phyloP scores from a whole-genome alignment of 2,329 filamentous ascomycete species.

The Aspergillus tamarii region DNA sequence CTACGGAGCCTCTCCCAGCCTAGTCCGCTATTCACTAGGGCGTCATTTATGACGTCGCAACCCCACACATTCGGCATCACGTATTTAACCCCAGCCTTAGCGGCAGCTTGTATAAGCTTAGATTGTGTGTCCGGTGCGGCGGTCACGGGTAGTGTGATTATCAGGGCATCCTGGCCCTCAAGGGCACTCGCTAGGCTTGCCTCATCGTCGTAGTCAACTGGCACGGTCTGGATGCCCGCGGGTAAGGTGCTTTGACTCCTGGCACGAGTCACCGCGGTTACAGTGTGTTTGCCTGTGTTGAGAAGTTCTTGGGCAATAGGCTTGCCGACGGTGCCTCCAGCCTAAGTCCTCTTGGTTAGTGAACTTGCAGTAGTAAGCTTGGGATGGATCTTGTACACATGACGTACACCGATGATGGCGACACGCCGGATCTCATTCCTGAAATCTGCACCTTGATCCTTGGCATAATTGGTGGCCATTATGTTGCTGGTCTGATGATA shows the following conservation, averaged over 20 bases:
- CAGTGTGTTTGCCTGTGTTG: slow-evolving; percentile 51
- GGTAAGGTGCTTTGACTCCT: slow-evolving; percentile 6
- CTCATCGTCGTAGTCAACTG: slow-evolving; percentile 11
- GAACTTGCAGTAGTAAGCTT: background rate
- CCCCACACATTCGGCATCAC: slow-evolving; percentile 57
- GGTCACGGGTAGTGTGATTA: slow-evolving; percentile 54
- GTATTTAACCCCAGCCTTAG: slow-evolving; percentile 56
- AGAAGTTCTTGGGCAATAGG: slow-evolving; percentile 44
- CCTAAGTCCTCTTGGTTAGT: slow-evolving; percentile 29
- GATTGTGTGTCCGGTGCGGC: slow-evolving; percentile 50
- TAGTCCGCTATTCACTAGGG: slow-evolving; percentile 26
- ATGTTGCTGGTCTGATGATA: background rate
- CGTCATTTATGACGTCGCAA: slow-evolving; percentile 29
- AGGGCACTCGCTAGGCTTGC: slow-evolving; percentile 51
- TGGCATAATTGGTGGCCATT: slow-evolving; percentile 10
- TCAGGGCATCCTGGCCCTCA: slow-evolving; percentile 56
- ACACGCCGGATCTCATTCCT: slow-evolving; percentile 32
- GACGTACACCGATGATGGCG: slow-evolving; percentile 41
- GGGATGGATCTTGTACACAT: background rate
- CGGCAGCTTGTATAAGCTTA: slow-evolving; percentile 58
- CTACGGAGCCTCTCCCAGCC: slow-evolving; percentile 11
- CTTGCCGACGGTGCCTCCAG: slow-evolving; percentile 36
- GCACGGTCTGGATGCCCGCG: background rate
- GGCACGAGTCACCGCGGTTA: slow-evolving; percentile 55
- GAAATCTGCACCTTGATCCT: slow-evolving; percentile 9